Percentiles rank a stretch among this genome's conserved stretches.
Conservation (phyloP, 495 filamentous ascomycete genomes). For the Zalerion maritima region DNA sequence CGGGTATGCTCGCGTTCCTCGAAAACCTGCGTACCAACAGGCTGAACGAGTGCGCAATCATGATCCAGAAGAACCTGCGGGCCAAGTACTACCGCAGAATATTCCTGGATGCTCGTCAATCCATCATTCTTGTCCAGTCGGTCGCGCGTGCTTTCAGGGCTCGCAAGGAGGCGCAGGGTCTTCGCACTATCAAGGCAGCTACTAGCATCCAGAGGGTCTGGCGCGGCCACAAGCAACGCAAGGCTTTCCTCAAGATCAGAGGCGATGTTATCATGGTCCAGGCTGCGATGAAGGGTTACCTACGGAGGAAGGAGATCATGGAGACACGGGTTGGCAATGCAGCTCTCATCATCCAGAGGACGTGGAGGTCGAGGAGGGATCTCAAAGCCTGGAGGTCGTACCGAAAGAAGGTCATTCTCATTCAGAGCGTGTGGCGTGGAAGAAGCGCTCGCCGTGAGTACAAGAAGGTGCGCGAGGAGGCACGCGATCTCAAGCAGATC, state of each 20-base stretch:
- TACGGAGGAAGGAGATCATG: slow-evolving; percentile 77
- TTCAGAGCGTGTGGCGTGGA: slow-evolving; percentile 90
- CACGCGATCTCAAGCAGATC: slow-evolving; percentile 94
- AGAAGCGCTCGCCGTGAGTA: slow-evolving; percentile 67
- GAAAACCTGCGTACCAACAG: slow-evolving; percentile 84
- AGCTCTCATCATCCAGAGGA: slow-evolving; percentile 76
- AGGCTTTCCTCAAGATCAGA: slow-evolving; percentile 58
- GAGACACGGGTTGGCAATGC: slow-evolving; percentile 90
- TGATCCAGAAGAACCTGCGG: slow-evolving; percentile 97
- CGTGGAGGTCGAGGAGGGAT: slow-evolving; percentile 69
- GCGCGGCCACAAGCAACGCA: slow-evolving; percentile 78
- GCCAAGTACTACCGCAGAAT: slow-evolving; percentile 89
- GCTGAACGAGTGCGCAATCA: slow-evolving; percentile 85
- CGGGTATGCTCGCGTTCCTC: slow-evolving; percentile 94
- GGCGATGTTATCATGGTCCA: slow-evolving; percentile 74
- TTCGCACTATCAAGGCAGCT: slow-evolving; percentile 70
- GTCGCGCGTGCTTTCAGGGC: slow-evolving; percentile 58
- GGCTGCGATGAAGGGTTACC: slow-evolving; percentile 77
- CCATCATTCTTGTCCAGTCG: slow-evolving; percentile 70
- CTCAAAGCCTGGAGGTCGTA: slow-evolving; percentile 76
- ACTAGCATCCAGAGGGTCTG: slow-evolving; percentile 91
- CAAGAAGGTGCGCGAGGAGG: slow-evolving; percentile 83
- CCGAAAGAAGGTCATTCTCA: slow-evolving; percentile 71
- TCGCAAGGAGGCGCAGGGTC: slow-evolving; percentile 61
- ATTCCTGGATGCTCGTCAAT: slow-evolving; percentile 72